Conservation (phyloP, 1,284 basidiomycete genomes). For the Xerocomus nothofagi region DNA sequence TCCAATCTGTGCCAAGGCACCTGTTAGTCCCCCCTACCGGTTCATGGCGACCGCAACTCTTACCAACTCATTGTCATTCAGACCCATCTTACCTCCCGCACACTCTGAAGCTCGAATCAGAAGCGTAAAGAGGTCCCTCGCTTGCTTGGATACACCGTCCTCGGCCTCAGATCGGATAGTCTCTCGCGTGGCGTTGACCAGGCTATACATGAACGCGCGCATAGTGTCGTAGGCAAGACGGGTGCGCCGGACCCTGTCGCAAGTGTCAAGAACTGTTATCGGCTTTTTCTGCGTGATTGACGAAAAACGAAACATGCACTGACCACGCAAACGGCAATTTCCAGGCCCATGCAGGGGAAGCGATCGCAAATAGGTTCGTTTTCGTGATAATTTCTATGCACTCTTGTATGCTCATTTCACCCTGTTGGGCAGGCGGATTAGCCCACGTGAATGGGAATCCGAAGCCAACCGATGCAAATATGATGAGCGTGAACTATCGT, state of each 20-base stretch:
- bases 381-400: conserved; percentile 42
- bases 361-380: conserved; percentile 27
- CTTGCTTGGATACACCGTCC: conserved; percentile 11
- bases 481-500: conserved; percentile 45
- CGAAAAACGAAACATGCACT: conserved; percentile 7
- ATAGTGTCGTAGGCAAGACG: conserved; percentile 33
- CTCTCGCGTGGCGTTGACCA: conserved; percentile 39
- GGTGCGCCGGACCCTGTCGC: conserved; percentile 25
- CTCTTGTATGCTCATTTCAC: conserved; percentile 45
- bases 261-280: neutral
- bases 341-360: conserved; percentile 44
- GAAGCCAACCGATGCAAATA: conserved; percentile 52
- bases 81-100: conserved; percentile 42
- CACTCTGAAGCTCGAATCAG: conserved; percentile 52
- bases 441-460: conserved; percentile 51
- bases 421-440: conserved; percentile 35
- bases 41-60: neutral
- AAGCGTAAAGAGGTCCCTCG: conserved; percentile 46
- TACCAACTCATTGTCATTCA: conserved; percentile 52
- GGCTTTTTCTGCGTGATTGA: neutral
- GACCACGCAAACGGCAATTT: conserved; percentile 45
- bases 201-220: conserved; percentile 40
- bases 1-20: conserved; percentile 41
- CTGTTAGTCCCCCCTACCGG: neutral
- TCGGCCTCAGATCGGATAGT: conserved; percentile 30